Percentiles rank a stretch among this genome's conserved stretches.
These are phyloP conservation scores for Cicer arietinum DNA, from an alignment of 306 rosid species.

Conservation along the genomic window DNA sequence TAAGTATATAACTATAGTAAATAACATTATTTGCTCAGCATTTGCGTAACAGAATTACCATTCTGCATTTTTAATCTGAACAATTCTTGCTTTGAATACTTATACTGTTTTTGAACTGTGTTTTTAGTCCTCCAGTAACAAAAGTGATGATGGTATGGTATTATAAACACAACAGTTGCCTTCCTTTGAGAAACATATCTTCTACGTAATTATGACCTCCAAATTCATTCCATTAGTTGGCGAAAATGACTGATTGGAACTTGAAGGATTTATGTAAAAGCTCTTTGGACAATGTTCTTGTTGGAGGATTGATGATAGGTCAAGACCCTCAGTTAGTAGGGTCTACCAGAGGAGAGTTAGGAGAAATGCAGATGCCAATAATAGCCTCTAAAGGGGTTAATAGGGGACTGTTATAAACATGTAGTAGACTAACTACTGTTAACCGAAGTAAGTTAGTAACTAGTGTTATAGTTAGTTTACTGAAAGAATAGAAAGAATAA, in stretches of 20 bases:
- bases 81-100: constrained; percentile 10
- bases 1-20: not conserved
- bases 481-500: no score
- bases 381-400: no score
- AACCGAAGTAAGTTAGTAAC: no score
- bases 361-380: no score
- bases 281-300: constrained; percentile 19
- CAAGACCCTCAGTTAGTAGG: not conserved
- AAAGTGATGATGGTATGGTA: not conserved
- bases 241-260: constrained; percentile 16
- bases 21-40: not conserved
- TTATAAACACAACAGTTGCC: constrained; percentile 12
- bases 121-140: constrained; percentile 10
- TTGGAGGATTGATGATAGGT: not conserved
- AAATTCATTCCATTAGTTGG: constrained; percentile 28
- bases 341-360: no score
- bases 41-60: constrained; percentile 11
- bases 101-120: constrained; percentile 16
- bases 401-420: no score
- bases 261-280: constrained; percentile 14
- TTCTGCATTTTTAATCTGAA: constrained; percentile 11
- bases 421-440: no score
- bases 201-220: constrained; percentile 14
- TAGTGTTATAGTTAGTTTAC: no score
- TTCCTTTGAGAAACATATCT: constrained; percentile 10